Evolutionary conservation across 176 grass and related monocot genomes (phyloP), one percentile per base, ranked within the genome.

Genomic region (Aegilops umbellulata): DNA sequence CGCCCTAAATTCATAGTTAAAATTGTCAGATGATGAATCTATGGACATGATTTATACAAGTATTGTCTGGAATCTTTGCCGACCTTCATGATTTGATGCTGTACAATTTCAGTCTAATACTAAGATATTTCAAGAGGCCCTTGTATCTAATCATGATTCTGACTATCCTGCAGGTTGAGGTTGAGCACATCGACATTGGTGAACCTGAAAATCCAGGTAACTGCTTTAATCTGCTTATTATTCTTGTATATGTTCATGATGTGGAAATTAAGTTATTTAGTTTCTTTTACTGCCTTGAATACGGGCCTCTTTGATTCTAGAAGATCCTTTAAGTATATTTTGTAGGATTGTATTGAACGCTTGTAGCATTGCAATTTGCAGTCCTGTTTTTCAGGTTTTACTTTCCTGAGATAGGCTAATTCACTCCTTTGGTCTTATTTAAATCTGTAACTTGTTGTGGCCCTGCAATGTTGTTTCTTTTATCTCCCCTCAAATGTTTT

Each of bases 121-220:
- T 47, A 63, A 63, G 36, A 84, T 67, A 29, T 84, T 60, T 68
- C 64, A 76, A 51, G 70, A 29, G 24, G 60, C 15, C 42, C 15
- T 46, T 61, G 10, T 69, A 79, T 86, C 65, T 77, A 79, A 75
- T 60, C 11, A 35, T 47, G 62, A 38, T 68, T 79, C 20, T 86
- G 17, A 88, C 13, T n/a, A 71, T 44, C 74, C 20, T 84, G 83
- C 74, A 99, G 97, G 89, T 96, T 90, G 90, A 93, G 80, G 90
- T 99, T 75, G 97, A 99, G 69, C 84, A 80, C 73, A 99, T 99
- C 83, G 97, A 96, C 88, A 96, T 96, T 44, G 80, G 88, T 78
- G 92, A 92, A 93, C 94, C 90, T 86, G 94, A 93, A 85, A 96
- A 90, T 85, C 39, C 70, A 91, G 93, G 92, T 94, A 89, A 85